These are phyloP conservation scores for Fusarium subtropicale DNA, from an alignment of 2,329 filamentous ascomycete genomes.

Conservation along the genomic window DNA sequence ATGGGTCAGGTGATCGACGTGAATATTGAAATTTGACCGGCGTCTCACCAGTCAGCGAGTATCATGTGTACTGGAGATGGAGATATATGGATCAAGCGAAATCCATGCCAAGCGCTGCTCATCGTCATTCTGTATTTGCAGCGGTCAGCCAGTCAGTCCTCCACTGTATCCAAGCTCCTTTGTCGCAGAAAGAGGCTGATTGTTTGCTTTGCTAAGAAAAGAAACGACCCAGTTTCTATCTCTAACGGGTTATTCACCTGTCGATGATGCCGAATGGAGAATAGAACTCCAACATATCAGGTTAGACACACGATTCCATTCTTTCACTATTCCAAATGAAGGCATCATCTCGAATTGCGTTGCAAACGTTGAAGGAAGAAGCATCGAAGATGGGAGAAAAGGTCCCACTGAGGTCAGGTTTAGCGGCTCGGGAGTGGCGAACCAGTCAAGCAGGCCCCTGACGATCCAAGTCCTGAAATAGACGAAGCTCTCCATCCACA, in stretches of 20 bases:
- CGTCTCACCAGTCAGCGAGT: slow-evolving; percentile 13
- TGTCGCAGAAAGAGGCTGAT: not conserved
- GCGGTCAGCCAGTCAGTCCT: slow-evolving; percentile 3
- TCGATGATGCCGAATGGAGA: not conserved
- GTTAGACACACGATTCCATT: not conserved
- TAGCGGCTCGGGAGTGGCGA: slow-evolving; percentile 39
- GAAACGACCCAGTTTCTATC: not conserved
- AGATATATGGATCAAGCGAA: not conserved
- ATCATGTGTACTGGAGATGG: not conserved
- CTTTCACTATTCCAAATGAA: not conserved
- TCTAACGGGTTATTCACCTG: not conserved
- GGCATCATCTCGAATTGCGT: not conserved
- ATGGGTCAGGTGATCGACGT: slow-evolving; percentile 33
- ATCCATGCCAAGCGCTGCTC: slow-evolving; percentile 25
- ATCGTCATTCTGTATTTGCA: slow-evolving; percentile 19
- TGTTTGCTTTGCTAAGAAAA: not conserved
- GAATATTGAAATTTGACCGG: slow-evolving; percentile 49
- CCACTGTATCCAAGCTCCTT: not conserved
- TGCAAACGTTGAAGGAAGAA: not conserved
- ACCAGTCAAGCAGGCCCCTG: slow-evolving; percentile 21
- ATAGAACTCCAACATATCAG: not conserved
- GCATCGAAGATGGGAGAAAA: not conserved
- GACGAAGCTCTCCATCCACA: not conserved
- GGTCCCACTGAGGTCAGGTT: slow-evolving; percentile 11
- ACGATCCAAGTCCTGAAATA: slow-evolving; percentile 24